Percentiles rank a stretch among this genome's conserved stretches.
phyloP scores from a whole-genome alignment of 257 asterid genomes.

The Forsythia viridissima region DNA sequence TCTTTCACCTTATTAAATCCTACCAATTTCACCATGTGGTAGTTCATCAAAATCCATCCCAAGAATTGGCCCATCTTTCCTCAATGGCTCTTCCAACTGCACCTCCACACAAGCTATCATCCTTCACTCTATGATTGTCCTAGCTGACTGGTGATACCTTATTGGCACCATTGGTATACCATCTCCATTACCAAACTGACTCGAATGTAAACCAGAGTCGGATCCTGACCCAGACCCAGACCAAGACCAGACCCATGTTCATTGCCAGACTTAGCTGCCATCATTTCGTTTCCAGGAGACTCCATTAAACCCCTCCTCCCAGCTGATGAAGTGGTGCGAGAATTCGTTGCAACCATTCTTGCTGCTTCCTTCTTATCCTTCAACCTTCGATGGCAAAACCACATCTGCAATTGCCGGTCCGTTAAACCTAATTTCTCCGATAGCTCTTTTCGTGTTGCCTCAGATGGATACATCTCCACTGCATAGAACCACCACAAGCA shows the following conservation, averaged over 20 bases:
- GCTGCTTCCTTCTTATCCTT: slow-evolving; percentile 90
- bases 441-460: slow-evolving; percentile 81
- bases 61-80: slow-evolving; percentile 85
- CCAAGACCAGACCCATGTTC: slow-evolving; percentile 53
- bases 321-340: slow-evolving; percentile 39
- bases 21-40: slow-evolving; percentile 98
- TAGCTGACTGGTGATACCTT: slow-evolving; percentile 73
- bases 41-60: slow-evolving; percentile 93
- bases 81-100: slow-evolving; percentile 87
- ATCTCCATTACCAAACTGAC: slow-evolving; percentile 74
- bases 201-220: slow-evolving; percentile 73
- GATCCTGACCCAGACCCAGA: slow-evolving; percentile 66
- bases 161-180: slow-evolving; percentile 47
- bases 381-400: slow-evolving; percentile 98
- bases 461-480: no score
- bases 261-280: slow-evolving; percentile 55
- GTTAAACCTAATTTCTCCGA: slow-evolving; percentile 75
- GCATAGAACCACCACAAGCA: slow-evolving; percentile 21
- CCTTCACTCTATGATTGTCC: slow-evolving; percentile 65
- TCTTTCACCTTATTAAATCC: no score
- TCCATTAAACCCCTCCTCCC: slow-evolving; percentile 54
- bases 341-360: slow-evolving; percentile 60
- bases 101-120: slow-evolving; percentile 87
- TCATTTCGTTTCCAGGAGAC: slow-evolving; percentile 54
- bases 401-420: slow-evolving; percentile 98